Percentiles rank a stretch among this genome's conserved stretches.
Evolutionary conservation across 2,329 filamentous ascomycete species (phyloP).

Genomic region (Simplicillium aogashimaense): DNA sequence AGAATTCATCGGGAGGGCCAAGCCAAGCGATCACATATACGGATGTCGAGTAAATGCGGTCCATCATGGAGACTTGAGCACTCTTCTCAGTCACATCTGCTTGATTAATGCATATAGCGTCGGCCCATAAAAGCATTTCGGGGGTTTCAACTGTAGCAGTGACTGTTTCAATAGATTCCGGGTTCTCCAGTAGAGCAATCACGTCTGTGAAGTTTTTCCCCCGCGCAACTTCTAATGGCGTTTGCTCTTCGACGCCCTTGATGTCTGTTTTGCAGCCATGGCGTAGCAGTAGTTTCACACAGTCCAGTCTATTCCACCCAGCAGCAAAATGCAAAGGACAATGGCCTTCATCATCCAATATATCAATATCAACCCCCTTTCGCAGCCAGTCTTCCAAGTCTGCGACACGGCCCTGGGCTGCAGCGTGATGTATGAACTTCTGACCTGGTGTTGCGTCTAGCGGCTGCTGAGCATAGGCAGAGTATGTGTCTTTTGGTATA

Average conservation of each 20-base stretch:
- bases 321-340: constrained; percentile 11
- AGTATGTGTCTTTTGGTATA: constrained; percentile 6
- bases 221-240: constrained; percentile 9
- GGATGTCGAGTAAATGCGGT: constrained; percentile 16
- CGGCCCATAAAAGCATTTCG: constrained; percentile 15
- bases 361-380: constrained; percentile 7
- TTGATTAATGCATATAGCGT: constrained; percentile 20
- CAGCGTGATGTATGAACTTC: constrained; percentile 8
- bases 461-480: constrained; percentile 6
- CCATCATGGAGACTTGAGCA: constrained; percentile 17
- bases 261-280: constrained; percentile 4
- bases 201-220: constrained; percentile 7
- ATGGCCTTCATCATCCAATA: constrained; percentile 6
- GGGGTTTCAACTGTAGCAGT: background rate
- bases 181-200: constrained; percentile 6
- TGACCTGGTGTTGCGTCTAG: constrained; percentile 3
- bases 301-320: constrained; percentile 4
- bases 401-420: constrained; percentile 3
- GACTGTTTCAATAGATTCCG: background rate
- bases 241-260: constrained; percentile 7
- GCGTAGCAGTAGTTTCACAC: constrained; percentile 7
- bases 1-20: constrained; percentile 11
- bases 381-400: constrained; percentile 7
- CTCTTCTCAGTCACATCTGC: constrained; percentile 14
- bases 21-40: constrained; percentile 16